Conservation (phyloP, 192 early-diverging fungal species). For the Cetraspora pellucida region DNA sequence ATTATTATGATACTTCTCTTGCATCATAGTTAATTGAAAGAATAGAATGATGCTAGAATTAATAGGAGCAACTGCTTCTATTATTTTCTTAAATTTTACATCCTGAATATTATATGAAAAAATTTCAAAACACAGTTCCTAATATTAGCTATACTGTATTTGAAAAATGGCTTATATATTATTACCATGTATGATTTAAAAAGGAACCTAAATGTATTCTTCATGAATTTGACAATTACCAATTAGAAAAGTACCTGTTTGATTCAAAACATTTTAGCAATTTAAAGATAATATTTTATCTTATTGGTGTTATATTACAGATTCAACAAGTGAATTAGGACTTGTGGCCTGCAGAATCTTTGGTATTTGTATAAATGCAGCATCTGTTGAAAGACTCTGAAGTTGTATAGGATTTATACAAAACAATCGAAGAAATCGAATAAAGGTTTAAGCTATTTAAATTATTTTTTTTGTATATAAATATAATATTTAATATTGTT, state of each 20-base stretch:
- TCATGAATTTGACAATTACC: too few species aligned
- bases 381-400: background rate
- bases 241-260: too few species aligned
- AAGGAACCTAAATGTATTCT: slow-evolving; percentile 21
- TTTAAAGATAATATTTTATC: too few species aligned
- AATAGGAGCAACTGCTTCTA: background rate
- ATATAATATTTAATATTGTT: too few species aligned
- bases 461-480: background rate
- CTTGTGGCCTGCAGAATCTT: slow-evolving; percentile 7
- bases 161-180: slow-evolving; percentile 12
- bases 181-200: background rate
- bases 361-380: slow-evolving; percentile 3
- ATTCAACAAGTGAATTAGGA: too few species aligned
- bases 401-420: background rate
- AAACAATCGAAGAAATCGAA: background rate
- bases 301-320: too few species aligned
- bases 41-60: background rate
- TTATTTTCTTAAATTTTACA: slow-evolving; percentile 12
- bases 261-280: too few species aligned
- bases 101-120: slow-evolving; percentile 3
- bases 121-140: background rate
- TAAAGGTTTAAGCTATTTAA: background rate
- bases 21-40: background rate
- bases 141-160: slow-evolving; percentile 9
- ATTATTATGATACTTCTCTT: too few species aligned